phyloP scores from a whole-genome alignment of 208 protist genomes.

The Trypanosoma cruzi region DNA sequence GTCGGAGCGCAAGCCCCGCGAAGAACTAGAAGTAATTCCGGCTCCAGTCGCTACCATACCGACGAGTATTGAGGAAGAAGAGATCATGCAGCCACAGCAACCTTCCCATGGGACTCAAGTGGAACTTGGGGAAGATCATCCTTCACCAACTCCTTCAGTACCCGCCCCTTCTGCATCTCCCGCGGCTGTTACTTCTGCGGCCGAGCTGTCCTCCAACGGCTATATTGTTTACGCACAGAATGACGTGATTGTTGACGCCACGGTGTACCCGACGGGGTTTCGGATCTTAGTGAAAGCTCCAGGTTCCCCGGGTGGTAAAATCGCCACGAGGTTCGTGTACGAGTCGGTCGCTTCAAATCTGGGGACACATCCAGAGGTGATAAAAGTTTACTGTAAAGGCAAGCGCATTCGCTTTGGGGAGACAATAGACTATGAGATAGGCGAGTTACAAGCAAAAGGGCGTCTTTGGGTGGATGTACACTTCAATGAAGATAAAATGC shows the following conservation, averaged over 20 bases:
- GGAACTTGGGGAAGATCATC: slow-evolving; percentile 9
- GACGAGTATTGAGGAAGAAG: not conserved
- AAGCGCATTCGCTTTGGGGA: slow-evolving; percentile 69
- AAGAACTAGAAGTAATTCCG: slow-evolving; percentile 16
- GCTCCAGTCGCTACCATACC: not conserved
- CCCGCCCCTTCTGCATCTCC: not conserved
- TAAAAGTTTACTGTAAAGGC: slow-evolving; percentile 55
- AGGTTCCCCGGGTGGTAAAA: slow-evolving; percentile 4
- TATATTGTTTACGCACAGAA: slow-evolving; percentile 19
- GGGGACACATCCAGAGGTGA: slow-evolving; percentile 59
- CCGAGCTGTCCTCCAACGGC: not conserved
- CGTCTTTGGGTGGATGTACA: slow-evolving; percentile 25
- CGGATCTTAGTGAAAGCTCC: slow-evolving; percentile 14
- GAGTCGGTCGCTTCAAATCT: slow-evolving; percentile 58
- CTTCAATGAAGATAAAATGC: slow-evolving; percentile 32
- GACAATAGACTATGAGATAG: slow-evolving; percentile 52
- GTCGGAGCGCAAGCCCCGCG: not conserved
- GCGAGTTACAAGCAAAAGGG: slow-evolving; percentile 20
- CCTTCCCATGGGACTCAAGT: slow-evolving; percentile 27
- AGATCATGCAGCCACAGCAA: slow-evolving; percentile 3
- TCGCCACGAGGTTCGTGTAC: slow-evolving; percentile 40
- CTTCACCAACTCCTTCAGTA: not conserved
- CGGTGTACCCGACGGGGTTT: slow-evolving; percentile 32
- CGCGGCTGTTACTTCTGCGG: not conserved
- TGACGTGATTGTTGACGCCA: slow-evolving; percentile 28